Conservation (phyloP, 2,329 filamentous ascomycete species). For the Hirsutella thompsonii region DNA sequence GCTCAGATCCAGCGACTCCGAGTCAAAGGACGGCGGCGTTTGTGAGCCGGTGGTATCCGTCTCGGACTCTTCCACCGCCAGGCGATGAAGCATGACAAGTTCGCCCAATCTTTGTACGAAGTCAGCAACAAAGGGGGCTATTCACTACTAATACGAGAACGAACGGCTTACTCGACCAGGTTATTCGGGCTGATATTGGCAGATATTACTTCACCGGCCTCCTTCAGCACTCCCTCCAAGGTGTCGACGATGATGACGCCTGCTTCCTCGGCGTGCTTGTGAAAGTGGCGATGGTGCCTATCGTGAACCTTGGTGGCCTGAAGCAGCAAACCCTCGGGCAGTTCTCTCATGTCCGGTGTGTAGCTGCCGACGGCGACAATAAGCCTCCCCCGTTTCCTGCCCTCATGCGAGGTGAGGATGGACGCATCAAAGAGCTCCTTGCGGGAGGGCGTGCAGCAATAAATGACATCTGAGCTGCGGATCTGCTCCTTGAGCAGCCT, state of each 20-base stretch:
- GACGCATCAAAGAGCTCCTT: conserved; percentile 61
- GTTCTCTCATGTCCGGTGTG: conserved; percentile 64
- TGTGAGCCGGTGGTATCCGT: conserved; percentile 16
- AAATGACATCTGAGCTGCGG: conserved; percentile 63
- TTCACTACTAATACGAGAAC: background rate
- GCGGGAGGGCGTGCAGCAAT: conserved; percentile 73
- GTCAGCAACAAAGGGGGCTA: background rate
- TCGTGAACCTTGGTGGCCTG: conserved; percentile 41
- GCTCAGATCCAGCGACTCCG: conserved; percentile 16
- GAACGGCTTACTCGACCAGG: conserved; percentile 56
- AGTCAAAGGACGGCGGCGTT: conserved; percentile 6
- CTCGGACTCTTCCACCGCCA: conserved; percentile 27
- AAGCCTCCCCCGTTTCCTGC: conserved; percentile 55
- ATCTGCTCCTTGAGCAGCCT: conserved; percentile 60
- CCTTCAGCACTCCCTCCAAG: conserved; percentile 64
- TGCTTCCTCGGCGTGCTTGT: conserved; percentile 52
- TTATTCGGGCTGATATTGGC: conserved; percentile 61
- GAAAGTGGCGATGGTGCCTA: conserved; percentile 42
- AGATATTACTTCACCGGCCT: conserved; percentile 78
- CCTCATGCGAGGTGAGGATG: conserved; percentile 60
- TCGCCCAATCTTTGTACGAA: conserved; percentile 52
- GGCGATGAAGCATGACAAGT: conserved; percentile 47
- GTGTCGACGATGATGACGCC: conserved; percentile 63
- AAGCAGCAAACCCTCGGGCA: conserved; percentile 63
- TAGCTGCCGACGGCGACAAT: conserved; percentile 62